Evolutionary conservation across 352 stramenopile genomes (phyloP), one percentile per base, ranked within the genome.

Genomic region (Labyrinthula sp.): DNA sequence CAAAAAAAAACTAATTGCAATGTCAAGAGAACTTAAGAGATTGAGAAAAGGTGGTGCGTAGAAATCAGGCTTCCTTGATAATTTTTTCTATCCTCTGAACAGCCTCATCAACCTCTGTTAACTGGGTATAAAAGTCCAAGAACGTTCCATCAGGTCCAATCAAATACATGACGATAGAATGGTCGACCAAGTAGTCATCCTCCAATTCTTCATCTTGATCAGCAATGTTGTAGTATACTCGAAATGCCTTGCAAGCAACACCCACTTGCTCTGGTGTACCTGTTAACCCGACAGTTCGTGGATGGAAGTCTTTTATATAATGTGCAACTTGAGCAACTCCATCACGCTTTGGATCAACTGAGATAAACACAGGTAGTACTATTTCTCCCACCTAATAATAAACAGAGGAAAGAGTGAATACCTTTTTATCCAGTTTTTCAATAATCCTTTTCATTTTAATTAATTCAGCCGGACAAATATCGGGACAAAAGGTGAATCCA

Each of bases 101-200:
- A 14, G 43, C 43, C 34, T 60, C 47, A 2, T 57, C 22, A 2
- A 36, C n/a, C 12, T 61, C 49, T n/a, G 36, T 89, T 40, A 77
- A 77, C 66, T 99, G 89, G 50, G 89, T 96, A 62, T 95, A 99
- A 60, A 95, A 97, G 61, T 97, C 88, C 14, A 94, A 66, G 58
- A 99, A 92, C 58, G 95, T 74, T 38, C 90, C 90, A 35, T 91
- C 76, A 1, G 88, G 78, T 0, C 73, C 73, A 40, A 95, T 69
- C 50, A 97, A 82, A 66, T 97, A 97, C 67, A 97, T 86, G 26
- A 97, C 89, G 66, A 99, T 99, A 23, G 81, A 95, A 67, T 99
- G 90, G 67, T 99, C 90, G 2, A 99, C 86, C n/a, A 97, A 67
- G 63, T 99, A 99, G 59, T 99, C 87, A 43, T 94, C 87, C 61